Percentiles rank a stretch among this genome's conserved stretches.
Conservation (phyloP, 2,329 filamentous ascomycete genomes). For the Aspergillus sp. region DNA sequence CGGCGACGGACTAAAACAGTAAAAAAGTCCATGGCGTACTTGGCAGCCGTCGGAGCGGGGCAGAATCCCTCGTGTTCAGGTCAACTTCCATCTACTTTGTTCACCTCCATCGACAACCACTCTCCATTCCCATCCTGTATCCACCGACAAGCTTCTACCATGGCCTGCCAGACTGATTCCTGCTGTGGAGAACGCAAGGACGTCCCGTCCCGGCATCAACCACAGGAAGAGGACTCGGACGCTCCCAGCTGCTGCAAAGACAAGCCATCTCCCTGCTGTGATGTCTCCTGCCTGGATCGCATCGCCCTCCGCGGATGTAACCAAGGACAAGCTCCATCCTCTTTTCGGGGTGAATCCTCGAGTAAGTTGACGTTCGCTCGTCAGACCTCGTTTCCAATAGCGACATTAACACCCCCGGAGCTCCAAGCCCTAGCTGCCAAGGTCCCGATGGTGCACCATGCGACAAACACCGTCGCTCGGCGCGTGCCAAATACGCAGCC, state of each 20-base stretch:
- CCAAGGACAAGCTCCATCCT: conserved; percentile 1
- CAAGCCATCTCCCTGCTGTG: conserved; percentile 43
- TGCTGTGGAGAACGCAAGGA: neutral
- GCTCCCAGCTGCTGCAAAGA: conserved; percentile 42
- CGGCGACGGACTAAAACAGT: neutral
- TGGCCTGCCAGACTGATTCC: neutral
- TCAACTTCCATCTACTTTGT: neutral
- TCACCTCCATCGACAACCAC: neutral
- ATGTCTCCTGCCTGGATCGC: conserved; percentile 43
- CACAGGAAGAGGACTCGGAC: conserved; percentile 1
- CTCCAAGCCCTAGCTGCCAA: conserved; percentile 4
- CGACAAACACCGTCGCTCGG: conserved; percentile 33
- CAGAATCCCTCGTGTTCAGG: neutral
- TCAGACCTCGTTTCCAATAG: too few relatives aligned
- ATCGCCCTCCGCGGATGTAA: conserved; percentile 45
- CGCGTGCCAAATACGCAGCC: conserved; percentile 41
- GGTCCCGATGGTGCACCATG: conserved; percentile 32
- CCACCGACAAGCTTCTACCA: neutral
- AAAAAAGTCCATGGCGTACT: neutral
- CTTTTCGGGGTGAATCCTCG: neutral
- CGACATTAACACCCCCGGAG: neutral
- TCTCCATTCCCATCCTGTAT: neutral
- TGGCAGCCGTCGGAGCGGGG: neutral
- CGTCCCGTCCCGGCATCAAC: neutral
- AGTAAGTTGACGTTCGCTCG: too few relatives aligned